A percentile compares a stretch with the other conserved stretches of the same genome.
These are phyloP conservation scores for Aureobasidium zeae DNA, from an alignment of 2,329 filamentous ascomycete species.

Conservation along the genomic window DNA sequence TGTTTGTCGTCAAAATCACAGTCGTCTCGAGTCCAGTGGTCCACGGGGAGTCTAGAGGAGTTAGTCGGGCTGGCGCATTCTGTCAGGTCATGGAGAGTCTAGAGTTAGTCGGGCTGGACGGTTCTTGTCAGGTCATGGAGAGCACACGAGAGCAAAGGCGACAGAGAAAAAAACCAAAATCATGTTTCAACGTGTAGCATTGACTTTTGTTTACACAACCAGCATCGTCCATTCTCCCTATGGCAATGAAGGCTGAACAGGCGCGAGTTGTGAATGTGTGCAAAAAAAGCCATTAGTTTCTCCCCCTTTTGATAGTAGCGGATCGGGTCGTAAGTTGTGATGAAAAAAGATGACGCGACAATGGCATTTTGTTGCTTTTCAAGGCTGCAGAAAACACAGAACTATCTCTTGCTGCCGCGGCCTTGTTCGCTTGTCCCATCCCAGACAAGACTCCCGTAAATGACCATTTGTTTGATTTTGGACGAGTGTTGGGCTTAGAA, in stretches of 20 bases:
- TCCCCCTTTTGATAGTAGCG: constrained; percentile 1
- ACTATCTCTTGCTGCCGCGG: constrained; percentile 11
- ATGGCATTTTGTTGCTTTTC: constrained; percentile 12
- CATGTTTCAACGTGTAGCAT: constrained; percentile 14
- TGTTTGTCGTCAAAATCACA: too few species aligned
- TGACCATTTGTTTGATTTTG: constrained; percentile 16
- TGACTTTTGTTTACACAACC: constrained; percentile 12
- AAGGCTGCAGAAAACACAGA: constrained; percentile 12
- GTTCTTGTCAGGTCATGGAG: too few species aligned
- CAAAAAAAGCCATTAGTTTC: constrained; percentile 12
- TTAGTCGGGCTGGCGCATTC: too few species aligned
- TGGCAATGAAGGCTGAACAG: too few species aligned
- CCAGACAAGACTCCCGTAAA: constrained; percentile 18
- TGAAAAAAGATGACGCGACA: constrained; percentile 14
- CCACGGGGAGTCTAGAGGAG: too few species aligned
- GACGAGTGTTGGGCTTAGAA: constrained; percentile 56
- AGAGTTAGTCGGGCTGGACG: not conserved
- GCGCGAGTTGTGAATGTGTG: too few species aligned
- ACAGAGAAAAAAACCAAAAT: constrained; percentile 1
- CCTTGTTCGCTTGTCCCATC: constrained; percentile 8
- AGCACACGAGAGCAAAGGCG: not conserved
- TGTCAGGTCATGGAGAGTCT: too few species aligned
- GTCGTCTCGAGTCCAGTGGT: too few species aligned
- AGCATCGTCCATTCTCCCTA: not conserved
- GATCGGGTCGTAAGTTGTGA: constrained; percentile 4